Conservation (phyloP, 78 protist species). For the Dictyostelium purpureum region DNA sequence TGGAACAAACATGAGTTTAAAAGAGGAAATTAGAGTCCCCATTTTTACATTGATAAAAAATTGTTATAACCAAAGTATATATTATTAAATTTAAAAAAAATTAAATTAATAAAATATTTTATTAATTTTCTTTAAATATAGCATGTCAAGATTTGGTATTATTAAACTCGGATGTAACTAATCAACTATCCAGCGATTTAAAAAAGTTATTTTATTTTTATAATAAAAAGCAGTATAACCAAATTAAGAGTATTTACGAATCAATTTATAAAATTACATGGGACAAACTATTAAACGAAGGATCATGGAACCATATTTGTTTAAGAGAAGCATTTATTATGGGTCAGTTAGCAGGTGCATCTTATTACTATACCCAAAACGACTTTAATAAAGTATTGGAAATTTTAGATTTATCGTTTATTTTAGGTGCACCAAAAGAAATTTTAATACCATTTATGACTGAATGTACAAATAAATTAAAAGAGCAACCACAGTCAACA, state of each 20-base stretch:
- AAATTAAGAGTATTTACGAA: constrained; percentile 4
- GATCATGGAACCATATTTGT: constrained; percentile 17
- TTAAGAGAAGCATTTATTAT: constrained; percentile 18
- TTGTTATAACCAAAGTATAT: not conserved
- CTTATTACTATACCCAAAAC: not conserved
- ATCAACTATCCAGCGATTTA: constrained; percentile 10
- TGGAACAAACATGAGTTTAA: not conserved
- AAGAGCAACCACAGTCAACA: not conserved
- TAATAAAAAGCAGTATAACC: constrained; percentile 22
- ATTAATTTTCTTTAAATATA: not conserved
- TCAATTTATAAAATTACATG: constrained; percentile 27
- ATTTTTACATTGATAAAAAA: constrained; percentile 1
- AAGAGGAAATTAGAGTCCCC: not conserved
- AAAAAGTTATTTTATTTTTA: constrained; percentile 18
- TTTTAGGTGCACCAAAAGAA: constrained; percentile 32
- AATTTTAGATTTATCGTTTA: not conserved
- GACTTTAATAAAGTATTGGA: constrained; percentile 8
- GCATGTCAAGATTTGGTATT: constrained; percentile 20
- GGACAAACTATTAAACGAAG: not conserved
- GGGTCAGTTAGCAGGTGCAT: constrained; percentile 9
- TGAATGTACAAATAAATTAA: not conserved
- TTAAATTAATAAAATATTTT: not conserved
- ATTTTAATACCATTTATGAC: constrained; percentile 8
- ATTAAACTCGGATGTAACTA: not conserved
- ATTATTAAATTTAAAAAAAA: not conserved